Evolutionary conservation across 257 asterid species (phyloP), one percentile per base, ranked within the genome.

Genomic region (Mitragyna speciosa): DNA sequence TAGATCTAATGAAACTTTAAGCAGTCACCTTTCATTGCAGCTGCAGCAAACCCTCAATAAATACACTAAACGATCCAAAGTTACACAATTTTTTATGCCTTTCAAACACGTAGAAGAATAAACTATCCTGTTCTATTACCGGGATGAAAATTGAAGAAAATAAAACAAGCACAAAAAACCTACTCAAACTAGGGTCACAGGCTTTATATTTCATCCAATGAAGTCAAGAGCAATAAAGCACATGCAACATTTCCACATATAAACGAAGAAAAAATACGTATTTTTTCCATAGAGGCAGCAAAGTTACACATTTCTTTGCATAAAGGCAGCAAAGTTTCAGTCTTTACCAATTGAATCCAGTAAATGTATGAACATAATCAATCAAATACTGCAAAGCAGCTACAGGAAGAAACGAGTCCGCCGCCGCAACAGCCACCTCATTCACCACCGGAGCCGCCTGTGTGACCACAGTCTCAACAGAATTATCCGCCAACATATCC

Each of bases 371-470:
- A 70, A 95, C 86, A 76, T 92, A 92, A 73, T 91, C 97, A 76
- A 96, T 90, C 78, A 92, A 59, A 82, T 96, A 86, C 83, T 92
- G 97, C 48, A 96, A 85, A 22, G 84, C 93, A 33, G 97, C 97
- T 83, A 96, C 95, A 0, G 98, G 97, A 56, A 85, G 79, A 83
- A 72, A 91, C 59, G 97, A 96, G 83, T 92, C 99, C 0, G 97
- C 97, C 2, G 98, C 97, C 0, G 96, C 97, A 80, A 76, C 65
- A 6, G 94, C 97, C 65, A 94, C 97, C 87, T 96, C 99, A 75
- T 75, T 90, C 76, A 82, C 81, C 80, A 69, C 89, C 33, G 96
- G 97, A 72, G 90, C 89, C 45, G 80, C 92, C 84, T 84, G 88
- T 22, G 84, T 81, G n/a, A 79, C 91, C 81, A 88, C 92, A 28